Percentiles rank a stretch among this genome's conserved stretches.
Evolutionary conservation across 164 flowering plant species (phyloP).

Genomic region (Piper betle): DNA sequence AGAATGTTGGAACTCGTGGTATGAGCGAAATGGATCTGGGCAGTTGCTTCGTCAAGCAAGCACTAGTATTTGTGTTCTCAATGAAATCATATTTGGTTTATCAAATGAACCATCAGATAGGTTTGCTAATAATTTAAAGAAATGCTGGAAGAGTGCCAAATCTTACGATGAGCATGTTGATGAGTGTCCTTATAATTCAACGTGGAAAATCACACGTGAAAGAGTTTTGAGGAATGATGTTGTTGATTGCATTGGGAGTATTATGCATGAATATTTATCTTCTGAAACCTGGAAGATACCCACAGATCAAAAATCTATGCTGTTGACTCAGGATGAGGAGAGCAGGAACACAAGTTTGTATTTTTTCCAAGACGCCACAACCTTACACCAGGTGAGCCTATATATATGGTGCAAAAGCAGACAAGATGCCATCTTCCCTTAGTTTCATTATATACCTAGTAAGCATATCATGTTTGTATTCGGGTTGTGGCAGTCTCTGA

Average conservation of each 20-base stretch:
- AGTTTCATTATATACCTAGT: too few relatives aligned
- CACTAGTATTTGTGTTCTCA: constrained; percentile 72
- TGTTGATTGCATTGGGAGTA: constrained; percentile 61
- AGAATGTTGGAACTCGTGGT: constrained; percentile 86
- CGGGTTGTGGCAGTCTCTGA: too few relatives aligned
- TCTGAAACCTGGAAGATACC: constrained; percentile 90
- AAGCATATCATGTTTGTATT: too few relatives aligned
- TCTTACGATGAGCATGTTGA: constrained; percentile 7
- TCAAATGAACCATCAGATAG: constrained; percentile 46
- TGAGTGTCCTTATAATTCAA: constrained; percentile 6
- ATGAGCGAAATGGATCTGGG: constrained; percentile 58
- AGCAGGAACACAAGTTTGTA: constrained; percentile 32
- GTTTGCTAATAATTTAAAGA: constrained; percentile 31
- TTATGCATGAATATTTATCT: constrained; percentile 78
- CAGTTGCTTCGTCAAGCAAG: constrained; percentile 74
- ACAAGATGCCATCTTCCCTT: too few relatives aligned
- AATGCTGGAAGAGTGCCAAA: constrained; percentile 15
- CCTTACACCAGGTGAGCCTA: constrained; percentile 62
- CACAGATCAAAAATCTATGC: constrained; percentile 23
- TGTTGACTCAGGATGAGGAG: constrained; percentile 23
- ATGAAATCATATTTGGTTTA: constrained; percentile 79
- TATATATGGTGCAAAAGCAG: background rate
- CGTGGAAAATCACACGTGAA: constrained; percentile 31
- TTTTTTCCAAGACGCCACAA: constrained; percentile 51
- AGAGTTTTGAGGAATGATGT: constrained; percentile 28